phyloP scores from a whole-genome alignment of 2,329 filamentous ascomycete genomes.

The Lachnellula willkommii region DNA sequence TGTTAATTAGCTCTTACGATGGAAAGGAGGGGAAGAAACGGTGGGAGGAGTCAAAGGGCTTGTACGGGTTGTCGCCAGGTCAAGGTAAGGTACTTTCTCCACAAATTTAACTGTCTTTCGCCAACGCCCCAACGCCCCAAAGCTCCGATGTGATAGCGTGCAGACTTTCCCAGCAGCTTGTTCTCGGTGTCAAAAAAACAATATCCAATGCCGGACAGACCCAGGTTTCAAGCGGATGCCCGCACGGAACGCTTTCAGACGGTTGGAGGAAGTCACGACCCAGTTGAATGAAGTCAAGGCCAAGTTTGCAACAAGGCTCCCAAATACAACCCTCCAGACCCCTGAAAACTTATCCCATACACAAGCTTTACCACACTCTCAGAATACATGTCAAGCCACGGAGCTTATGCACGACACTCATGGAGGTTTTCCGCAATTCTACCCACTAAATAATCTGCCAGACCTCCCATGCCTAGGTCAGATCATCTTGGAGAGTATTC shows the following conservation, averaged over 20 bases:
- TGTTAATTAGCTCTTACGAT: no score
- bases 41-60: slow-evolving; percentile 1
- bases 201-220: slow-evolving; percentile 8
- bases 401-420: background rate
- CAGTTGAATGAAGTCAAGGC: slow-evolving; percentile 9
- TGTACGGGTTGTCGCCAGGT: slow-evolving; percentile 14
- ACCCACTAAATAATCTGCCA: background rate
- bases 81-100: slow-evolving; percentile 4
- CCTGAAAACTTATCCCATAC: background rate
- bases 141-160: slow-evolving; percentile 11
- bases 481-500: background rate
- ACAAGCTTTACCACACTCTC: background rate
- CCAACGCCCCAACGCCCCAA: background rate
- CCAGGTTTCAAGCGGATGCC: slow-evolving; percentile 8
- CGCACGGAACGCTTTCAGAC: slow-evolving; percentile 10
- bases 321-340: background rate
- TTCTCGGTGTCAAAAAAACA: slow-evolving; percentile 9
- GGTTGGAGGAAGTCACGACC: slow-evolving; percentile 11
- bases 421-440: background rate
- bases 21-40: no score
- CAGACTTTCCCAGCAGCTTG: slow-evolving; percentile 11
- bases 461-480: no score
- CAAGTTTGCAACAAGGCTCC: background rate
- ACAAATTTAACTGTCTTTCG: background rate
- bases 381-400: background rate